phyloP scores from a whole-genome alignment of 148 eudicot genomes.

The Chenopodium formosanum region DNA sequence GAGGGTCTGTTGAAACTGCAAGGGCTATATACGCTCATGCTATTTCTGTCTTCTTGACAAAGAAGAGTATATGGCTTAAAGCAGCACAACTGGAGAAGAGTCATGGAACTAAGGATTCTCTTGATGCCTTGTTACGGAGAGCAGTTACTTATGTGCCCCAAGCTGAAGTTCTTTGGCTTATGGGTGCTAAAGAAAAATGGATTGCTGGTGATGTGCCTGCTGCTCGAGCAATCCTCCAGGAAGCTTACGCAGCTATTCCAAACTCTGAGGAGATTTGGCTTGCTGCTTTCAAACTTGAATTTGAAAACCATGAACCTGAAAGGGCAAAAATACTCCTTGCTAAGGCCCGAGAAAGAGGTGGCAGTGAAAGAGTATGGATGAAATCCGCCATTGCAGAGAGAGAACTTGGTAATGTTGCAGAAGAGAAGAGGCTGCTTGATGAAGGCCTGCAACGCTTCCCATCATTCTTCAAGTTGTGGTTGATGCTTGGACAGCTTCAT shows the following conservation, averaged over 20 bases:
- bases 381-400: slow-evolving; percentile 93
- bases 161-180: slow-evolving; percentile 90
- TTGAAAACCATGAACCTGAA: slow-evolving; percentile 88
- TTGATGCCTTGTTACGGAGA: slow-evolving; percentile 76
- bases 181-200: slow-evolving; percentile 99
- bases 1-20: slow-evolving; percentile 94
- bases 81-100: slow-evolving; percentile 96
- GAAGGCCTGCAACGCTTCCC: slow-evolving; percentile 78
- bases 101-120: slow-evolving; percentile 82
- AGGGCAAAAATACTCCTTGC: slow-evolving; percentile 90
- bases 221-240: slow-evolving; percentile 85
- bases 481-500: slow-evolving; percentile 95
- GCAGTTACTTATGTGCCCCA: slow-evolving; percentile 89
- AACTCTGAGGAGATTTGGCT: slow-evolving; percentile 97
- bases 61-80: slow-evolving; percentile 92
- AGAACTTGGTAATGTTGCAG: slow-evolving; percentile 72
- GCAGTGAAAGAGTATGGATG: slow-evolving; percentile 96
- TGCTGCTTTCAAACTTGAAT: slow-evolving; percentile 94
- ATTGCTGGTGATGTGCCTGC: slow-evolving; percentile 97
- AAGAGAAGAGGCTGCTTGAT: slow-evolving; percentile 77
- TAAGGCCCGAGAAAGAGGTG: slow-evolving; percentile 82
- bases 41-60: slow-evolving; percentile 73
- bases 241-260: slow-evolving; percentile 91
- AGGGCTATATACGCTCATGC: slow-evolving; percentile 90
- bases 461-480: slow-evolving; percentile 83